Conservation (phyloP, 108 stramenopile species). For the Mayamaea pseudoterrestris region DNA sequence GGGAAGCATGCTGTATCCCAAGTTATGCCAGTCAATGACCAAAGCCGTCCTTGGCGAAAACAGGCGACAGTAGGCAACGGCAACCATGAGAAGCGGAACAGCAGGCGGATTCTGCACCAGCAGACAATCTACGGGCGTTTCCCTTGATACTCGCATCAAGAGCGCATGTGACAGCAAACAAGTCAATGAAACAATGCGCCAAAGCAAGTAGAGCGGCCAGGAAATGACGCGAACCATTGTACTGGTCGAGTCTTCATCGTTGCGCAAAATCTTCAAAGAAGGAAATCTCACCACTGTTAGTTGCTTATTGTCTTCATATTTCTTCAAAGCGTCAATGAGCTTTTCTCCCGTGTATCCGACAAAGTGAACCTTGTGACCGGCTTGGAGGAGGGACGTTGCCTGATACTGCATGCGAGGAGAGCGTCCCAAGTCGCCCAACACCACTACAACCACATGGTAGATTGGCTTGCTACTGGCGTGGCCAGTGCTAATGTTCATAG, state of each 20-base stretch:
- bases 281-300: constrained; percentile 51
- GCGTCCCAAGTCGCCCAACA: constrained; percentile 83
- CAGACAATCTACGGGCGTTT: constrained; percentile 53
- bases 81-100: constrained; percentile 70
- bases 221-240: constrained; percentile 1
- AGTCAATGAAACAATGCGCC: constrained; percentile 34
- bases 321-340: constrained; percentile 15
- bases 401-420: constrained; percentile 99
- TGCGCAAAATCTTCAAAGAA: too few relatives aligned
- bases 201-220: constrained; percentile 53
- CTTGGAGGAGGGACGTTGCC: constrained; percentile 75
- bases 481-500: too few relatives aligned
- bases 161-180: constrained; percentile 40
- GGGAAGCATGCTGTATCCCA: constrained; percentile 90
- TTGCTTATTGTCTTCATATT: constrained; percentile 7
- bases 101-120: constrained; percentile 98
- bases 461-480: too few relatives aligned
- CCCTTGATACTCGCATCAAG: constrained; percentile 11
- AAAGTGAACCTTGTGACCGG: constrained; percentile 53
- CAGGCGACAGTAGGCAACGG: constrained; percentile 39
- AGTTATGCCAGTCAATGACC: constrained; percentile 96
- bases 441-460: constrained; percentile 64
- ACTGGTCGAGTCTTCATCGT: constrained; percentile 39
- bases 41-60: constrained; percentile 40
- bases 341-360: constrained; percentile 66